These are phyloP conservation scores for Chaetomium sp. DNA, from an alignment of 2,329 filamentous ascomycete genomes.

Conservation along the genomic window DNA sequence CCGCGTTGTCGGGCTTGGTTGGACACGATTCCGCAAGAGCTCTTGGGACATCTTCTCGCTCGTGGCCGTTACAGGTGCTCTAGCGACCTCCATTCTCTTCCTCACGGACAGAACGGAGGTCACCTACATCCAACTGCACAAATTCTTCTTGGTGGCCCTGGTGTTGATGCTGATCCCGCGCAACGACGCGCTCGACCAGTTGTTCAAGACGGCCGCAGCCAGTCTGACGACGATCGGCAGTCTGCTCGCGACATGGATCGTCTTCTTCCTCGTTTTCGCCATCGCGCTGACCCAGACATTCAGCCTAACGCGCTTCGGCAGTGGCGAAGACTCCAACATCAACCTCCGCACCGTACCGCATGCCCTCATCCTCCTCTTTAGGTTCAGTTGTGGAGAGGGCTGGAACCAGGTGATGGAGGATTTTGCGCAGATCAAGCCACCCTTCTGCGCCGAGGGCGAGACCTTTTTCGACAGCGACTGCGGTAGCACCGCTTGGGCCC, in stretches of 20 bases:
- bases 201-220: constrained; percentile 97
- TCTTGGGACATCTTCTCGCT: constrained; percentile 94
- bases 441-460: constrained; percentile 66
- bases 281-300: constrained; percentile 96
- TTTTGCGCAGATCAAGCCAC: constrained; percentile 71
- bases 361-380: constrained; percentile 85
- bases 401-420: constrained; percentile 99
- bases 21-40: constrained; percentile 84
- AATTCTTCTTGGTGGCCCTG: constrained; percentile 87
- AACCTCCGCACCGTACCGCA: constrained; percentile 95
- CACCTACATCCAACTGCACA: constrained; percentile 75
- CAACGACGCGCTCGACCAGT: constrained; percentile 93
- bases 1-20: constrained; percentile 80
- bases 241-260: constrained; percentile 91
- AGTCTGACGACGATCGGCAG: constrained; percentile 88
- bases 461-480: constrained; percentile 87
- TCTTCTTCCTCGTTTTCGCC: constrained; percentile 91
- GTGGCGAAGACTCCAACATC: constrained; percentile 65
- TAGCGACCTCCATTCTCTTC: constrained; percentile 73
- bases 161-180: constrained; percentile 86
- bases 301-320: constrained; percentile 82
- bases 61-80: constrained; percentile 69
- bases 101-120: constrained; percentile 54
- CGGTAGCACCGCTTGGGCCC: constrained; percentile 82
- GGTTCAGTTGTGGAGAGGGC: constrained; percentile 87